Evolutionary conservation across 1,284 basidiomycete species (phyloP), one percentile per base, ranked within the genome.

Genomic region (Trichosporon asahii): DNA sequence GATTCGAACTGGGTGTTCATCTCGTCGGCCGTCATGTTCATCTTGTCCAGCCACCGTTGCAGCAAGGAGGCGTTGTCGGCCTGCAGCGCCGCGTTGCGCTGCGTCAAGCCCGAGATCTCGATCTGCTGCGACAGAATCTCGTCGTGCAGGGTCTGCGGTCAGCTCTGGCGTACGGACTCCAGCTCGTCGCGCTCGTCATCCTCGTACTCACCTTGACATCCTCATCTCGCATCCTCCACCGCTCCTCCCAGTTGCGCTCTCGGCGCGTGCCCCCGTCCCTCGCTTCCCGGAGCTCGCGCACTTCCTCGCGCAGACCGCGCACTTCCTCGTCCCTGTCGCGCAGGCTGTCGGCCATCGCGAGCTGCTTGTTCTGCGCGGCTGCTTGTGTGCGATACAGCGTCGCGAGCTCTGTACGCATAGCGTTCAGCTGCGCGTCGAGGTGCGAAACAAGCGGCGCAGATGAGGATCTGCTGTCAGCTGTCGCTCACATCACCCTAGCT

Each of bases 311-410:
- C 84, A 93, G 90, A 75, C 89, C 88, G 70, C 89, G 86, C 64
- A 95, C 85, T 69, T 88, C 89, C 79, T 97, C 94, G 80, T 98
- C 95, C 80, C 94, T 91, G 82, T 96, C 94, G 61, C 95, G 89
- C 8, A 98, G 86, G 0, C 92, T 92, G 82, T 99, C 96, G 73
- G 93, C 96, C 90, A 98, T 93, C 7, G 91, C 88, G 15, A 99
- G 87, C 80, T 98, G 95, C 1, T 95, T 93, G 81, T 97, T 97
- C 84, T 96, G 94, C 6, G 83, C 82, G 0, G 80, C 78, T 0
- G 93, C 92, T 79, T 98, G 95, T 0, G 94, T 93, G 83, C 97
- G 96, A 87, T 99, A 99, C 2, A 97, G 89, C 6, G 90, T 91
- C 2, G 94, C 91, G 55, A 98, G 86, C 81, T 98, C 96, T 76